Evolutionary conservation across 202 grass and related monocot genomes (phyloP).

Genomic region (Setaria viridis): DNA sequence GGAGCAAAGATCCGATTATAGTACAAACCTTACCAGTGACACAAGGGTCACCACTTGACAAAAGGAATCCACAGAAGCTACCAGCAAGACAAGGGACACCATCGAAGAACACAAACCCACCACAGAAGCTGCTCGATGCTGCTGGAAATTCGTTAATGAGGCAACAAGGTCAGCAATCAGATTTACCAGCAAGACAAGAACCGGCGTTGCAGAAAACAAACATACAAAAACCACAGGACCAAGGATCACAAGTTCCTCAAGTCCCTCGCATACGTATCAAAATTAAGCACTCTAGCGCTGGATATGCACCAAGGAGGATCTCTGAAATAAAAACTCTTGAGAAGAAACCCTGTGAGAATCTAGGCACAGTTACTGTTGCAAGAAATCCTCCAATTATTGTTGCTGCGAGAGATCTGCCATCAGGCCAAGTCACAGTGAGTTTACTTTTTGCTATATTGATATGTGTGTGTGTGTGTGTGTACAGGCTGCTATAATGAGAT

Average conservation of each 20-base stretch:
- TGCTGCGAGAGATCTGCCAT: conserved; percentile 28
- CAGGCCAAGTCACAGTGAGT: conserved; percentile 61
- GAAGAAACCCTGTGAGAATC: conserved; percentile 3
- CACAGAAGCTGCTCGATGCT: conserved; percentile 10
- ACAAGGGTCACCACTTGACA: neutral
- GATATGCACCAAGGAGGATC: conserved; percentile 34
- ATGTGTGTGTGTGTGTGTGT: no score
- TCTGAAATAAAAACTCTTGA: neutral
- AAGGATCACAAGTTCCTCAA: neutral
- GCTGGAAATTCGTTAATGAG: neutral
- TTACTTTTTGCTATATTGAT: conserved; percentile 6
- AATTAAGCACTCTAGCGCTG: conserved; percentile 30
- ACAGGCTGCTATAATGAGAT: neutral
- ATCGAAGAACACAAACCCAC: conserved; percentile 1
- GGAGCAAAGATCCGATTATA: neutral
- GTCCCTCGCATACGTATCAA: neutral
- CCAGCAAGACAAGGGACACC: neutral
- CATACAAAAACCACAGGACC: conserved; percentile 13
- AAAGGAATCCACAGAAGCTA: neutral
- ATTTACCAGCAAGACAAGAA: conserved; percentile 35
- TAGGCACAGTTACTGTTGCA: neutral
- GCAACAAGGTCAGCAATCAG: neutral
- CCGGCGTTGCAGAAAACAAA: neutral
- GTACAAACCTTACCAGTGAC: neutral
- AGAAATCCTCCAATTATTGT: conserved; percentile 31